phyloP scores from a whole-genome alignment of 2,329 filamentous ascomycete species.

The Cordyceps tenuipes region DNA sequence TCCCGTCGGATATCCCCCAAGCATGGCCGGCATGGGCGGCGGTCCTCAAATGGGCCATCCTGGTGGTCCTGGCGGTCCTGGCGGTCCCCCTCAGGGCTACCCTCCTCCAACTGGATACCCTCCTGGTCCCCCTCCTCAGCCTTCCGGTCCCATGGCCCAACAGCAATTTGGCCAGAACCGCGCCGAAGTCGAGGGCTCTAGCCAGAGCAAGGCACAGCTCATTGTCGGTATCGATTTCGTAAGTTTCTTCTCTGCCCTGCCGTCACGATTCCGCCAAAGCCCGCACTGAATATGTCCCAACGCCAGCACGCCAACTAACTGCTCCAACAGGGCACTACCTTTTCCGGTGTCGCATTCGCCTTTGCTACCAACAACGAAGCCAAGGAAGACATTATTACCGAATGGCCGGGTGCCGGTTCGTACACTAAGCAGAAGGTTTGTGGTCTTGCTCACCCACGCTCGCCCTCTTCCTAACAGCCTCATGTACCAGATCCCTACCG shows the following conservation, averaged over 20 bases:
- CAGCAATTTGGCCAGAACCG: conserved; percentile 41
- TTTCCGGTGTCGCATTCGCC: conserved; percentile 93
- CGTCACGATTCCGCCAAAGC: background rate
- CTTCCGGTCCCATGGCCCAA: conserved; percentile 30
- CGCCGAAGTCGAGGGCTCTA: conserved; percentile 77
- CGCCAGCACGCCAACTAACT: conserved; percentile 2
- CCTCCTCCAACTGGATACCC: conserved; percentile 39
- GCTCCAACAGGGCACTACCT: conserved; percentile 72
- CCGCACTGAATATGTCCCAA: background rate
- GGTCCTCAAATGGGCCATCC: conserved; percentile 32
- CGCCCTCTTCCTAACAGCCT: background rate
- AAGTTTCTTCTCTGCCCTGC: conserved; percentile 26
- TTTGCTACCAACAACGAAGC: conserved; percentile 97
- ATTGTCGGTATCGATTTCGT: conserved; percentile 99
- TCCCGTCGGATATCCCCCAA: conserved; percentile 52
- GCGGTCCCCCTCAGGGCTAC: conserved; percentile 36
- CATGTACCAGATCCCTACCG: conserved; percentile 75
- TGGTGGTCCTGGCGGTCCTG: conserved; percentile 27
- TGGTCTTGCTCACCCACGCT: background rate
- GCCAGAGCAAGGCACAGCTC: conserved; percentile 87
- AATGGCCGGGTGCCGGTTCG: conserved; percentile 96
- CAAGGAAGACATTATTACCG: conserved; percentile 97
- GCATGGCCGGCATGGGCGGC: conserved; percentile 36
- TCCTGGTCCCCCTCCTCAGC: conserved; percentile 33
- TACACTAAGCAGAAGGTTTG: conserved; percentile 96